Base-by-base conservation (phyloP, 192 early-diverging fungal genomes). In the Allomyces arbusculus region DNA sequence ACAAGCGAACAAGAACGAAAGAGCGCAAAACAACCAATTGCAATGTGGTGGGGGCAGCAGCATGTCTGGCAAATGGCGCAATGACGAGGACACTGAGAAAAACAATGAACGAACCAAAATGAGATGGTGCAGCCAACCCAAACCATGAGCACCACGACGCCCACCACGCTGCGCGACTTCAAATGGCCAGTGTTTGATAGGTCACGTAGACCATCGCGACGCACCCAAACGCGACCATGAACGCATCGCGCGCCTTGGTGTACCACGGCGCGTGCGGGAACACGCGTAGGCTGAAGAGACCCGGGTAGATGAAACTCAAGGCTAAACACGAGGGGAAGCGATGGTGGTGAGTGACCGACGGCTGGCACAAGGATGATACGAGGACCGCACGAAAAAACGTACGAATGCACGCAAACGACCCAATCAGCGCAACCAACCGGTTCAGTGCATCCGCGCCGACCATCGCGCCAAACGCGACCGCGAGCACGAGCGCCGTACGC, bases 331-430 rank as follows among this genome's bases (percentile, higher is more conserved):
- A 40, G 33, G n/a, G n/a, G 7, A 3, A 40, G 5, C 4, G 7
- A 7, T 0, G 5, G 8, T 40, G 33, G 33, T 40, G 33, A 40
- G 33, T 3, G 3, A 3, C 33, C 33, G 33, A 40, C 33, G 0
- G 8, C 3, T 0, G 33, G 33, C 0, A 7, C 33, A 7, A 3
- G 33, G 26, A 28, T 4, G n/a, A n/a, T n/a, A n/a, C 26, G 26
- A 28, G 26, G 26, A 28, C 26, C 26, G 26, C 26, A 65, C 89
- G 87, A 77, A 89, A 91, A 23, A 89, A 61, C 87, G 63, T 82
- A 81, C 22, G 87, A 62, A 71, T 86, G 83, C 74, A 87, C 73
- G 74, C 87, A 81, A 79, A 77, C 78, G 69, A 86, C 22, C 85
- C 84, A 14, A 87, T 79, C 16, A 87, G 69, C 22, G 76, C 72